Base-by-base conservation (phyloP, 768 basidiomycete genomes). In the Boletus eberwhitei region DNA sequence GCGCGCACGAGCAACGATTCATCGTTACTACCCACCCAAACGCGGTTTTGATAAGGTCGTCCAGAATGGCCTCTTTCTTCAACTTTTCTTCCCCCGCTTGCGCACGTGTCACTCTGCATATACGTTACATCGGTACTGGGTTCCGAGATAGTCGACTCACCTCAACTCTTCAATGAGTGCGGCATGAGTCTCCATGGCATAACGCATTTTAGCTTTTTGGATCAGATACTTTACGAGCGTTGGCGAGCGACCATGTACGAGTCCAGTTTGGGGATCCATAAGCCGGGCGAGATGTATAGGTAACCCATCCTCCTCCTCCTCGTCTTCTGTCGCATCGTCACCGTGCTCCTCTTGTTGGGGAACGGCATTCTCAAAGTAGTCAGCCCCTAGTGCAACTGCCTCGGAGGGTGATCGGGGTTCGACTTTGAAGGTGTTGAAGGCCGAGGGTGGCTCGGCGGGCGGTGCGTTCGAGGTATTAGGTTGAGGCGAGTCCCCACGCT, bases 201-300 rank as follows among this genome's bases (percentile, higher is more conserved):
- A 88, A 47, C 74, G 75, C 67, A 87, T 79, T 64, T 92, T 93
- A 7, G 93, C 92, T 64, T 94, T 71, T 36, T 72, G 56, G 73
- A 78, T 58, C 73, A 84, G 75, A 68, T 94, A 95, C 76, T 83
- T 84, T 35, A 84, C 82, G 75, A 86, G 83, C 31, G 77, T 73
- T 0, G 82, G 86, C n/a, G 84, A 73, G n/a, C 86, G 80, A 1
- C 88, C 89, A 62, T 82, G 68, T 5, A 90, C 80, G n/a, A 82
- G 71, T 2, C 84, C 83, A 1, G 85, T 88, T 16, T 72, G 69
- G 0, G 83, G 79, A 61, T 84, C 80, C 56, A 76, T 74, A 26
- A 79, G 76, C 6, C 72, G 71, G 21, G 71, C 63, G 3, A 91
- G 75, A 57, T 85, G 77, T 0, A 75, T 62, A 2, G 88, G 87